Percentiles rank a stretch among this genome's conserved stretches.
phyloP scores from a whole-genome alignment of 2,329 filamentous ascomycete species.

The Fusarium coffeatum region DNA sequence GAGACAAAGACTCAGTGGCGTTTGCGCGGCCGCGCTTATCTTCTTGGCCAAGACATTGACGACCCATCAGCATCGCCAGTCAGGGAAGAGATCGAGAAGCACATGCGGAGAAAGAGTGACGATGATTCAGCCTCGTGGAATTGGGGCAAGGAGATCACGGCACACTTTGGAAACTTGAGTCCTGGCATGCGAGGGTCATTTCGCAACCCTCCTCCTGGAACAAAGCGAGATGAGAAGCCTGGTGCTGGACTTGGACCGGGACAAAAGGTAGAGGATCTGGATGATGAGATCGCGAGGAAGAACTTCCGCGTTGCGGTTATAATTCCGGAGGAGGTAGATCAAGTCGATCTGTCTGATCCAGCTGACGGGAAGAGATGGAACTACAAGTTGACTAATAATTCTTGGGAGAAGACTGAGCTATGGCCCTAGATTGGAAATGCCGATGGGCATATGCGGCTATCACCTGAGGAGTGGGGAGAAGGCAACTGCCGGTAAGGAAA shows the following conservation, averaged over 20 bases:
- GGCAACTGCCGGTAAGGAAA: not conserved
- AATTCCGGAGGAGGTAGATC: slow-evolving; percentile 80
- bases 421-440: slow-evolving; percentile 65
- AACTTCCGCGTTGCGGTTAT: slow-evolving; percentile 90
- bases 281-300: slow-evolving; percentile 75
- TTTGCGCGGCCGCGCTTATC: slow-evolving; percentile 78
- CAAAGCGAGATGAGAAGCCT: slow-evolving; percentile 64
- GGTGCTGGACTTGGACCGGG: slow-evolving; percentile 60
- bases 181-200: slow-evolving; percentile 84
- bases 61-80: slow-evolving; percentile 57
- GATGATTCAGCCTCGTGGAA: slow-evolving; percentile 69
- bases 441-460: not conserved
- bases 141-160: slow-evolving; percentile 83
- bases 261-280: slow-evolving; percentile 75
- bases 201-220: slow-evolving; percentile 76
- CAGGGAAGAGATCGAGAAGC: slow-evolving; percentile 67
- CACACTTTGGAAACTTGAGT: slow-evolving; percentile 88
- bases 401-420: slow-evolving; percentile 76
- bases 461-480: not conserved
- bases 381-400: slow-evolving; percentile 68
- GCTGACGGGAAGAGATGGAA: slow-evolving; percentile 71
- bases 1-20: slow-evolving; percentile 84
- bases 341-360: slow-evolving; percentile 76
- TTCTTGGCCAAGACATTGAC: slow-evolving; percentile 78
- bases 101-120: slow-evolving; percentile 65